Conservation (phyloP, 2,329 filamentous ascomycete species). For the Cercospora brassicicola region DNA sequence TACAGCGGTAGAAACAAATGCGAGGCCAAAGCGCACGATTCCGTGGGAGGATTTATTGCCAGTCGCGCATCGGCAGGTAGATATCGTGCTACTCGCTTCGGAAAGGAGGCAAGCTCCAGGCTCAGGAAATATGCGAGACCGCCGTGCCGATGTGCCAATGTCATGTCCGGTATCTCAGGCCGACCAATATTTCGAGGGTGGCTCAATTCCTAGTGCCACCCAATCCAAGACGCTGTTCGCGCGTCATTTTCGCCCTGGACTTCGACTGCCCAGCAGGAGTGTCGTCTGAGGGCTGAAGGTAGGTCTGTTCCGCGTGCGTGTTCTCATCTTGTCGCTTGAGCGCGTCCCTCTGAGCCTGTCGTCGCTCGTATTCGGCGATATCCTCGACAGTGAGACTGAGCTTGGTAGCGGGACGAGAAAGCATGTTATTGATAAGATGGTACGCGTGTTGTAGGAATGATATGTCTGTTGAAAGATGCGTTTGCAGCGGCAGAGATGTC, state of each 20-base stretch:
- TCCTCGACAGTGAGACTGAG: conserved; percentile 40
- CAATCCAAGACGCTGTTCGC: conserved; percentile 36
- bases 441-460: not conserved
- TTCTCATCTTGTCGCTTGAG: conserved; percentile 25
- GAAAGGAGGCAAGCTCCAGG: not conserved
- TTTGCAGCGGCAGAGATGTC: not conserved
- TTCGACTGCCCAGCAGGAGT: conserved; percentile 31
- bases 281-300: conserved; percentile 25
- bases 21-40: not conserved
- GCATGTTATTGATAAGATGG: conserved; percentile 27
- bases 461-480: not conserved
- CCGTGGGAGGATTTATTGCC: not conserved
- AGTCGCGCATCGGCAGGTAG: not conserved
- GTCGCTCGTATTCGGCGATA: conserved; percentile 37
- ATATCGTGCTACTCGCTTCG: not conserved
- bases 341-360: conserved; percentile 34
- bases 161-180: not conserved
- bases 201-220: conserved; percentile 23
- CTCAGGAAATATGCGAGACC: not conserved
- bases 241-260: conserved; percentile 29
- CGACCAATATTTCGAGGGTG: not conserved
- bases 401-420: conserved; percentile 40
- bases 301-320: conserved; percentile 23
- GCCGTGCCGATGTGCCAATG: not conserved
- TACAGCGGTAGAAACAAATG: not conserved